Evolutionary conservation across 2,329 filamentous ascomycete genomes (phyloP), one percentile per base, ranked within the genome.

Genomic region (Thermothelomyces thermophilus): DNA sequence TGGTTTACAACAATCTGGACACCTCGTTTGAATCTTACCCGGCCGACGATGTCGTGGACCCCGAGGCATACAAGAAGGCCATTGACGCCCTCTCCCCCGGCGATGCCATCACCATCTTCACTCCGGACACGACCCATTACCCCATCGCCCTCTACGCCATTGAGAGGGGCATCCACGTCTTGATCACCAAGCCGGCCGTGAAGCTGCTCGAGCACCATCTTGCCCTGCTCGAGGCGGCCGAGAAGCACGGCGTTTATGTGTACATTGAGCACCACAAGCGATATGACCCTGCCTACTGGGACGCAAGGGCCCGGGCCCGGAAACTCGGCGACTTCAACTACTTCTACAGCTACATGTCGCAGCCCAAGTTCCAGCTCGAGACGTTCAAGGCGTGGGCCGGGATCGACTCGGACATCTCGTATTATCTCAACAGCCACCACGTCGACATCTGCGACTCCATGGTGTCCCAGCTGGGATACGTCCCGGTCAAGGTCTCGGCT

Each of bases 201-300:
- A 91, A 95, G 72, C 79, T 82, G 5, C 82, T 96, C 3, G 76
- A 77, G 37, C 82, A 95, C 68, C 90, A 96, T 70, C 79, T 87
- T 56, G 71, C 82, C 30, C 82, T 96, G 14, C 74, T 95, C 49
- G 78, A 78, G 44, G 86, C 83, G 20, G 82, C 87, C 5, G 75
- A 77, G 56, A 82, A 86, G 64, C 73, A 87, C 66, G 82, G 83
- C 57, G 90, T 96, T 51, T 91, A 90, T 66, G 89, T 95, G 57
- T 95, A 88, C 72, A 77, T 96, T 61, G 90, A 96, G 76, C 90
- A 96, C 72, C 90, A 96, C 79, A 96, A 96, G 75, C 88, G 91
- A 51, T 96, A 84, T 71, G 90, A 96, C 67, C 90, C 90, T 2
- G 89, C 89, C 19, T 96, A 96, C 72, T 82, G 87, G 13, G 90